These are phyloP conservation scores for Sanghuangporus sanghuang DNA, from an alignment of 1,284 basidiomycete species.

Conservation along the genomic window DNA sequence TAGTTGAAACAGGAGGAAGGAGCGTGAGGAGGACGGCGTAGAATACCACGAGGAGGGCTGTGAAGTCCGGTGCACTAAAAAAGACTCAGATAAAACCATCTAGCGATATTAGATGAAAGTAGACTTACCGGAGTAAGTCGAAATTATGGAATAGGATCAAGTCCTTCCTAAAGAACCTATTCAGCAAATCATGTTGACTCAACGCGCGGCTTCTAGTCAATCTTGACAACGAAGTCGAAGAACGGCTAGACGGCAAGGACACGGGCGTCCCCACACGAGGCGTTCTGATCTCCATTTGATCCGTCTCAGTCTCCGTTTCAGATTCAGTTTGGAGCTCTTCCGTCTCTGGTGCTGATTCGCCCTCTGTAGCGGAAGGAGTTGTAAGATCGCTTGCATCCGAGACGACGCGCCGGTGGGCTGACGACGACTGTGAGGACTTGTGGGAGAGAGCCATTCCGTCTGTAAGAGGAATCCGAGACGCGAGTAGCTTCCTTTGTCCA, in stretches of 20 bases:
- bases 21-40: constrained; percentile 49
- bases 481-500: constrained; percentile 82
- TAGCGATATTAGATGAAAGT: not conserved
- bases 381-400: constrained; percentile 26
- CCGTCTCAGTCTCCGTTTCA: constrained; percentile 56
- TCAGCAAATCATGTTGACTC: constrained; percentile 85
- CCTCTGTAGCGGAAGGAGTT: constrained; percentile 70
- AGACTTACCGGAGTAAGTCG: constrained; percentile 74
- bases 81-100: constrained; percentile 5
- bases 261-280: constrained; percentile 21
- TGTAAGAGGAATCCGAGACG: constrained; percentile 68
- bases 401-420: constrained; percentile 21
- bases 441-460: constrained; percentile 11
- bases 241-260: constrained; percentile 9
- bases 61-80: constrained; percentile 59
- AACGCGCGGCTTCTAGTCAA: constrained; percentile 25
- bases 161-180: constrained; percentile 90
- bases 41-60: constrained; percentile 52
- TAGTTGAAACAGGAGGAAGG: constrained; percentile 39
- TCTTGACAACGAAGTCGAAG: not conserved
- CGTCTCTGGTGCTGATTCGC: constrained; percentile 63
- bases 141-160: constrained; percentile 77
- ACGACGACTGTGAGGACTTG: not conserved
- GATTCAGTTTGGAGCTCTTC: constrained; percentile 53
- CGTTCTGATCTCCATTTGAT: constrained; percentile 22